Evolutionary conservation across 257 asterid genomes (phyloP).

Genomic region (Penstemon newberryi): DNA sequence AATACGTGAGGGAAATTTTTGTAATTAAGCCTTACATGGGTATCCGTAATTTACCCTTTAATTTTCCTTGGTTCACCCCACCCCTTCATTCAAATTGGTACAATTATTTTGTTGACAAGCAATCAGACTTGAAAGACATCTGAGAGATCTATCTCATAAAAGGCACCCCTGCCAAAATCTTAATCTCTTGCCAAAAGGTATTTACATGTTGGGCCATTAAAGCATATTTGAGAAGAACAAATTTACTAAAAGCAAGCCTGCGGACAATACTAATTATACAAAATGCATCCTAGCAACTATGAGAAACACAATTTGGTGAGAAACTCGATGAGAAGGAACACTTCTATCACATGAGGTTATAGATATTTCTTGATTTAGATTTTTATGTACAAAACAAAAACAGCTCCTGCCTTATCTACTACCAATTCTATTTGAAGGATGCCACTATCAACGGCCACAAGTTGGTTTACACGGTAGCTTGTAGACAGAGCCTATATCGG

Average conservation of each 20-base stretch:
- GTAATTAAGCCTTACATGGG: no score
- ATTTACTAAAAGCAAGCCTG: no score
- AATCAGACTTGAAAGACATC: no score
- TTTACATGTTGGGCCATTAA: neutral
- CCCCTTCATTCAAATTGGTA: no score
- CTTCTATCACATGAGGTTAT: neutral
- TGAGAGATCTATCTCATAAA: no score
- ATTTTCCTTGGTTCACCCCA: no score
- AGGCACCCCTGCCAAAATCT: no score
- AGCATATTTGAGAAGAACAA: neutral
- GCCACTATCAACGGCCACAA: neutral
- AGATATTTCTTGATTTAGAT: neutral
- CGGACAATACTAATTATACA: no score
- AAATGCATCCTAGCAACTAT: neutral
- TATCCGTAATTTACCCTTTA: no score
- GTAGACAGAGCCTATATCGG: neutral
- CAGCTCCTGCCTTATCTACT: neutral
- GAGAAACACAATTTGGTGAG: neutral
- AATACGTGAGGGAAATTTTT: no score
- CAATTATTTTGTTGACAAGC: no score
- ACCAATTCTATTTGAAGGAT: constrained; percentile 1
- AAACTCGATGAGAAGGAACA: neutral
- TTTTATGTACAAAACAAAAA: constrained; percentile 9
- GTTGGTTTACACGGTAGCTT: neutral
- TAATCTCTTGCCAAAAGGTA: no score